Percentiles rank a stretch among this genome's conserved stretches.
phyloP scores from a whole-genome alignment of 495 filamentous ascomycete species.

The Xanthoparmelia taractica region DNA sequence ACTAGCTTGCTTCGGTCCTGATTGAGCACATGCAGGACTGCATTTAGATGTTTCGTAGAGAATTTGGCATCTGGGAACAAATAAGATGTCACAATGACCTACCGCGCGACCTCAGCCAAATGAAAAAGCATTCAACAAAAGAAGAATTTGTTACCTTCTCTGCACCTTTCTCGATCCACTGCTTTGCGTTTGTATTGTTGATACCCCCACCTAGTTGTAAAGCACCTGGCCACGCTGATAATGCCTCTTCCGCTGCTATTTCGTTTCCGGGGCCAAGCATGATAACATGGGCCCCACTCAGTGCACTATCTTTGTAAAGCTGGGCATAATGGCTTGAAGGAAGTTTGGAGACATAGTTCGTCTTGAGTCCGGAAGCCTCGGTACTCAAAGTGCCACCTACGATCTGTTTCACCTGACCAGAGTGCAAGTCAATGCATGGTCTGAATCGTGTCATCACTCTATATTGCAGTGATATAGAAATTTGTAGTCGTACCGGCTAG shows the following conservation, averaged over 20 bases:
- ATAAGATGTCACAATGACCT: slow-evolving; percentile 85
- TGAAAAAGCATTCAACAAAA: neutral
- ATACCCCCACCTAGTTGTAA: slow-evolving; percentile 91
- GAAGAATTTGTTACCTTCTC: slow-evolving; percentile 57
- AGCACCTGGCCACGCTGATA: slow-evolving; percentile 64
- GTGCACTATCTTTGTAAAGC: slow-evolving; percentile 64
- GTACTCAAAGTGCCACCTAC: slow-evolving; percentile 84
- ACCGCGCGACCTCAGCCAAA: slow-evolving; percentile 26
- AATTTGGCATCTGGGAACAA: slow-evolving; percentile 82
- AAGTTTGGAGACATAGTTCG: slow-evolving; percentile 81
- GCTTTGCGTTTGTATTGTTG: slow-evolving; percentile 68
- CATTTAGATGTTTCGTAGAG: slow-evolving; percentile 61
- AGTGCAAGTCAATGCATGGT: slow-evolving; percentile 94
- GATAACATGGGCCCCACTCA: slow-evolving; percentile 84
- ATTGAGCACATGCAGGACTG: slow-evolving; percentile 59
- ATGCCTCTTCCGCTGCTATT: slow-evolving; percentile 65
- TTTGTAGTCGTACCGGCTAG: neutral
- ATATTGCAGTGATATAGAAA: neutral
- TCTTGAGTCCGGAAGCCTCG: slow-evolving; percentile 59
- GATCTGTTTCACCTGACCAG: slow-evolving; percentile 95
- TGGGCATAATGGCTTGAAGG: slow-evolving; percentile 70
- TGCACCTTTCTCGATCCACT: slow-evolving; percentile 83
- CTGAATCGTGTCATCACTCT: slow-evolving; percentile 81
- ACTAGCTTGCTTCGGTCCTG: slow-evolving; percentile 76
- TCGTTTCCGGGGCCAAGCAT: slow-evolving; percentile 88